phyloP scores from a whole-genome alignment of 108 stramenopile species.

The Discostella stelligeroides region DNA sequence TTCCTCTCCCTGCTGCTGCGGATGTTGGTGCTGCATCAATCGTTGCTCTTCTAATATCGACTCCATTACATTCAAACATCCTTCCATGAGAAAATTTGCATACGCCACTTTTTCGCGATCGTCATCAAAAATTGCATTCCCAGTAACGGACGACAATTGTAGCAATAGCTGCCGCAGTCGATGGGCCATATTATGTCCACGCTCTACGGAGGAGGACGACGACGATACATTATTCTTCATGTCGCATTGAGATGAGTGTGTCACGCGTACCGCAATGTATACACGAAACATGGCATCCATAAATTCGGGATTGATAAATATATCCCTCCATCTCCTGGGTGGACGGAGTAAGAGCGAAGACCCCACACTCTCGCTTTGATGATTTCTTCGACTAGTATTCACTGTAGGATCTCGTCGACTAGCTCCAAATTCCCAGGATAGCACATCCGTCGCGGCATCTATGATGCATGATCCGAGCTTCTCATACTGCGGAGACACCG shows the following conservation, averaged over 20 bases:
- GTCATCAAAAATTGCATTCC: constrained; percentile 65
- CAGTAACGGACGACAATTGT: constrained; percentile 58
- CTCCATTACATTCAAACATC: constrained; percentile 58
- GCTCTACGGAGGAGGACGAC: neutral
- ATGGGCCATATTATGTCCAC: constrained; percentile 47
- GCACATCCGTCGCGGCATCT: constrained; percentile 58
- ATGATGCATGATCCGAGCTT: constrained; percentile 55
- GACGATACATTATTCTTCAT: too few relatives aligned
- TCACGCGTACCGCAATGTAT: constrained; percentile 41
- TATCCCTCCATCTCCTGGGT: constrained; percentile 63
- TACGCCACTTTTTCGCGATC: constrained; percentile 59
- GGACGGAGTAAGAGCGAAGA: constrained; percentile 62
- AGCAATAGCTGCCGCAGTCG: constrained; percentile 75
- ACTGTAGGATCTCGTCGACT: neutral
- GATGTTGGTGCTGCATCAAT: constrained; percentile 38
- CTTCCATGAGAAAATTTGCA: constrained; percentile 65
- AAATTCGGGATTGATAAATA: constrained; percentile 69
- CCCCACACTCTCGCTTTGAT: neutral
- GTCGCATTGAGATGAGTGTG: too few relatives aligned
- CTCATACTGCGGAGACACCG: constrained; percentile 3
- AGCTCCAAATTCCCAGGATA: constrained; percentile 81
- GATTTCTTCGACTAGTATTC: too few relatives aligned
- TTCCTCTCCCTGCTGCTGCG: constrained; percentile 20
- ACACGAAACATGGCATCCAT: constrained; percentile 62
- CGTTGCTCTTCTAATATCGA: constrained; percentile 29